phyloP scores from a whole-genome alignment of 371 early-diverging fungal species.

The Quaeritorhiza haematococci region DNA sequence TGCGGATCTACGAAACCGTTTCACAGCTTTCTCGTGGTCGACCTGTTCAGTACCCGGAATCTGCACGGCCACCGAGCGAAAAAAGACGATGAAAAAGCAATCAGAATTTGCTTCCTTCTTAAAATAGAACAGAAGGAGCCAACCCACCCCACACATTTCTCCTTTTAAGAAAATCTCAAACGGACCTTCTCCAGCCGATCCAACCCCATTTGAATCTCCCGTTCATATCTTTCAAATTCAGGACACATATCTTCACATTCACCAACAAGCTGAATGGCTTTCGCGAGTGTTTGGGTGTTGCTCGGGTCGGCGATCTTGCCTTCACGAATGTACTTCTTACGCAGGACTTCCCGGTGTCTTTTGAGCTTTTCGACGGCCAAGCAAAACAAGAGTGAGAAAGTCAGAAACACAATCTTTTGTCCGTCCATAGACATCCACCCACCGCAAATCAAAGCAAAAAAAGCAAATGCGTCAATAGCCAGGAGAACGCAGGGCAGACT shows the following conservation, averaged over 20 bases:
- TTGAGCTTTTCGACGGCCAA: slow-evolving; percentile 16
- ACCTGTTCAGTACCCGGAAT: slow-evolving; percentile 45
- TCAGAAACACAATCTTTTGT: too few species aligned
- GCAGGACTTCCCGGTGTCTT: slow-evolving; percentile 25
- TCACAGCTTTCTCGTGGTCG: slow-evolving; percentile 71
- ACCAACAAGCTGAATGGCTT: slow-evolving; percentile 69
- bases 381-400: too few species aligned
- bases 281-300: slow-evolving; percentile 46
- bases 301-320: slow-evolving; percentile 61
- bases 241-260: slow-evolving; percentile 88
- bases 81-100: neutral
- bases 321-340: slow-evolving; percentile 25
- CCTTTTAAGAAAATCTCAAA: neutral
- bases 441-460: too few species aligned
- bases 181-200: slow-evolving; percentile 68
- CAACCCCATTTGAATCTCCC: slow-evolving; percentile 70
- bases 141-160: too few species aligned
- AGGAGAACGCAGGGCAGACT: too few species aligned
- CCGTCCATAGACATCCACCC: too few species aligned
- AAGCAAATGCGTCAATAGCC: too few species aligned
- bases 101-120: neutral
- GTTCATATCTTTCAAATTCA: slow-evolving; percentile 80
- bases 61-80: slow-evolving; percentile 12
- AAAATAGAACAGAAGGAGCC: too few species aligned
- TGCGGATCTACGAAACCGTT: slow-evolving; percentile 78